Evolutionary conservation across 2,329 filamentous ascomycete species (phyloP), one percentile per base, ranked within the genome.

Genomic region (Alternaria infectoria): DNA sequence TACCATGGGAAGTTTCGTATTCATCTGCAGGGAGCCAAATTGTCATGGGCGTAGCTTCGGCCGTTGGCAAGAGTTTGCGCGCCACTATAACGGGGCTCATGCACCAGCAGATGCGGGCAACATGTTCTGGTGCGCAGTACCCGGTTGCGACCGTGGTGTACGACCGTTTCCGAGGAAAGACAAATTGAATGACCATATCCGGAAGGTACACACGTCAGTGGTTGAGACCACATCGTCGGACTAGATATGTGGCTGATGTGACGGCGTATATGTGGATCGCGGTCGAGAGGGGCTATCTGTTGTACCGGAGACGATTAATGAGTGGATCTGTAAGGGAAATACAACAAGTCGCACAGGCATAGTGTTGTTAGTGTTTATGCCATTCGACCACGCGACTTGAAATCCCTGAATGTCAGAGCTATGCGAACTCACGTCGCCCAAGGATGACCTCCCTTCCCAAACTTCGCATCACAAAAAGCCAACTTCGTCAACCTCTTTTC

Each of bases 261-360:
- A 12, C 5, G 26, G 26, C 11, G 26, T 28, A 12, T 12, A 28
- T 10, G 15, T n/a, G 0, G 36, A 40, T 40, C 0, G 0, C 2
- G 8, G 36, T 40, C 0, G 36, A 6, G 0, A 40, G 3, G 15
- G 15, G 15, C 3, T 6, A 40, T n/a, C 0, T 40, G 36, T 40
- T 40, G 8, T 40, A 6, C 0, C 36, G 3, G 36, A 40, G 36
- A 40, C 36, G 5, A 17, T 0, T 40, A 6, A 0, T 1, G 36
- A 17, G 36, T 40, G 36, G 4, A 1, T 1, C 2, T 40, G 36
- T 11, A 17, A 40, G 4, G 36, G 9, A 40, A 40, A 40, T 40
- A 1, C 36, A 17, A 40, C 1, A 0, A 40, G 36, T 0, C 36
- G 36, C n/a, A 40, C 36, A 40, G 36, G 0, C 36, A 0, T 6